Evolutionary conservation across 2,329 filamentous ascomycete species (phyloP).

Genomic region (Emergomyces orientalis): DNA sequence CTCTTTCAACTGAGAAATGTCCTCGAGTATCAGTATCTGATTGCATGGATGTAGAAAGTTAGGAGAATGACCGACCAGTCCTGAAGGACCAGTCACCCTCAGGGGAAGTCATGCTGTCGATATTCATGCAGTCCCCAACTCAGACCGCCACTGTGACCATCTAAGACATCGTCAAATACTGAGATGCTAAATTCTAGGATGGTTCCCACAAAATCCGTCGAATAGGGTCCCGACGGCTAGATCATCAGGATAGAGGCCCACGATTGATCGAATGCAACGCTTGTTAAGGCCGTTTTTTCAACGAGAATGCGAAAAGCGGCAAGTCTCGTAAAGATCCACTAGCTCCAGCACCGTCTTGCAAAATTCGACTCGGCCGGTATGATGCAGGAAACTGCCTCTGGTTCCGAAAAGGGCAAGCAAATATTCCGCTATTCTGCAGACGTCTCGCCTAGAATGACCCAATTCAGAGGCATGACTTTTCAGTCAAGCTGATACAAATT

Average conservation of each 20-base stretch:
- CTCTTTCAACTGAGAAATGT: background rate
- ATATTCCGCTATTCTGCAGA: background rate
- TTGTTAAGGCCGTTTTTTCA: background rate
- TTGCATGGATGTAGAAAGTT: background rate
- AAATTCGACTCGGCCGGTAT: background rate
- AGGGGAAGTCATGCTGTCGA: background rate
- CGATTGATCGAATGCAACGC: background rate
- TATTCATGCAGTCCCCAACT: background rate
- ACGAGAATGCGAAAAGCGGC: background rate
- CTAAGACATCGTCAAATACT: background rate
- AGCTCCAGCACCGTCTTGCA: background rate
- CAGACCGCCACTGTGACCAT: background rate
- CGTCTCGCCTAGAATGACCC: background rate
- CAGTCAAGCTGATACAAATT: background rate
- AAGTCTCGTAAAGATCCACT: background rate
- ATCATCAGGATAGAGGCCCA: background rate
- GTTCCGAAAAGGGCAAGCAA: background rate
- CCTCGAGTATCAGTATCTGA: background rate
- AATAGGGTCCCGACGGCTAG: background rate
- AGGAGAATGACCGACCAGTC: background rate
- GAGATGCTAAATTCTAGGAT: background rate
- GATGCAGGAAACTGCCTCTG: background rate
- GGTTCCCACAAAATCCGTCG: background rate
- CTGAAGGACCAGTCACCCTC: background rate
- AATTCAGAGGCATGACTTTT: background rate